Percentiles rank a stretch among this genome's conserved stretches.
Evolutionary conservation across 2,329 filamentous ascomycete genomes (phyloP).

Genomic region (Clonostachys rhizophaga): DNA sequence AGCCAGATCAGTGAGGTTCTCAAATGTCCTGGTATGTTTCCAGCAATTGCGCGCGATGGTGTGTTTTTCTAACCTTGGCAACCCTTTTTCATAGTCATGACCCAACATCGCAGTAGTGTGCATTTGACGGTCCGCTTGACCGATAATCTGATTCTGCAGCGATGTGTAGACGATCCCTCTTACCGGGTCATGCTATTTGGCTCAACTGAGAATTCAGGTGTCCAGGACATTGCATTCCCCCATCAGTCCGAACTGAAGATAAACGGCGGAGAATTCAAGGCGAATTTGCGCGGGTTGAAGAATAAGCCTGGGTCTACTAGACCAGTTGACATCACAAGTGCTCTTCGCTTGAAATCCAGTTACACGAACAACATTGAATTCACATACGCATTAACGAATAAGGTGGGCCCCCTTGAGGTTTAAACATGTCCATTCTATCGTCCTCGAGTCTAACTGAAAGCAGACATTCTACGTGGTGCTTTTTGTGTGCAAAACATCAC

Average conservation of each 20-base stretch:
- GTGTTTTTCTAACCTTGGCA: not conserved
- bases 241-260: conserved; percentile 90
- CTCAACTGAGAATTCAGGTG: conserved; percentile 55
- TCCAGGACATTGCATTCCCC: conserved; percentile 82
- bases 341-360: conserved; percentile 63
- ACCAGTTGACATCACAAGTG: conserved; percentile 83
- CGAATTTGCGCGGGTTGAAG: conserved; percentile 91
- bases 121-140: conserved; percentile 33
- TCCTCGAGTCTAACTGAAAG: not conserved
- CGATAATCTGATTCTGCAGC: conserved; percentile 45
- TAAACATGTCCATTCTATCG: not conserved
- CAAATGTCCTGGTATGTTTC: conserved; percentile 65
- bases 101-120: conserved; percentile 22
- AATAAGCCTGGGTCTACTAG: conserved; percentile 94
- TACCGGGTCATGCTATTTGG: conserved; percentile 81
- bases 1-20: conserved; percentile 59
- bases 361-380: conserved; percentile 78
- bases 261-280: conserved; percentile 82
- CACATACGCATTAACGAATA: conserved; percentile 87
- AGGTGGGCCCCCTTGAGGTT: conserved; percentile 48
- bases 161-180: conserved; percentile 54
- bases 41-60: not conserved
- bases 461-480: conserved; percentile 71
- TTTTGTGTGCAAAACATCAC: conserved; percentile 68
- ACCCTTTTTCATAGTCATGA: conserved; percentile 47